Evolutionary conservation across 2,329 filamentous ascomycete genomes (phyloP), one percentile per base, ranked within the genome.

Genomic region (Fusarium nurragi): DNA sequence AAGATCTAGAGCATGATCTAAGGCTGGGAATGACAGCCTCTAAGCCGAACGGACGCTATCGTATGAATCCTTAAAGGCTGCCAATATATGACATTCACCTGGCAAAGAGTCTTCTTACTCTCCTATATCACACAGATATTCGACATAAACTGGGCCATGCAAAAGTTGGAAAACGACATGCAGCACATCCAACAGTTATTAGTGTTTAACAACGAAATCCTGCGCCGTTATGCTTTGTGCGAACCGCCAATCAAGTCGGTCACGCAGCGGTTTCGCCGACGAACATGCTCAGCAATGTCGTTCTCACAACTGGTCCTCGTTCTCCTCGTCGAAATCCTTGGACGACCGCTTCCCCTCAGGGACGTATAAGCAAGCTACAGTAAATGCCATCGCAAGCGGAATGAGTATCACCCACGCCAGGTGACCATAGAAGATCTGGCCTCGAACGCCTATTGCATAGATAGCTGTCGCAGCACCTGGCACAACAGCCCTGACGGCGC

Each of bases 391-490:
- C 6, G 76, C 69, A 23, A 77, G 54, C 2, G 74, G 73, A 1
- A 76, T 71, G 3, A 79, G 69, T 19, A 78, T 64, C 7, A 68
- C 68, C 76, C 76, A 78, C 2, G 70, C 75, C 3, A 79, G 59
- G 64, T 94, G 87, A 0, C 91, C 91, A 36, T 81, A 74, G 0
- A 90, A 69, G 52, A 89, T 83, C 61, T 89, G 85, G 14, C 83
- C 81, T 37, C 84, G 81, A 4, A 88, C 87, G 2, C 91, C 89
- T 1, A 87, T 69, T 0, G 92, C 91, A 65, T 87, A 94, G 5
- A 94, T 69, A 47, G 83, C 89, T 0, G 89, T 85, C 39, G 90
- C 88, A 0, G 87, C 69, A 0, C 86, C 89, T 0, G 92, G 91
- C 0, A 84, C 83, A 37, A 94, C 80, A 0, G 91, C 84, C 14